Base-by-base conservation (phyloP, 2,329 filamentous ascomycete species). In the Diplodia mutila region DNA sequence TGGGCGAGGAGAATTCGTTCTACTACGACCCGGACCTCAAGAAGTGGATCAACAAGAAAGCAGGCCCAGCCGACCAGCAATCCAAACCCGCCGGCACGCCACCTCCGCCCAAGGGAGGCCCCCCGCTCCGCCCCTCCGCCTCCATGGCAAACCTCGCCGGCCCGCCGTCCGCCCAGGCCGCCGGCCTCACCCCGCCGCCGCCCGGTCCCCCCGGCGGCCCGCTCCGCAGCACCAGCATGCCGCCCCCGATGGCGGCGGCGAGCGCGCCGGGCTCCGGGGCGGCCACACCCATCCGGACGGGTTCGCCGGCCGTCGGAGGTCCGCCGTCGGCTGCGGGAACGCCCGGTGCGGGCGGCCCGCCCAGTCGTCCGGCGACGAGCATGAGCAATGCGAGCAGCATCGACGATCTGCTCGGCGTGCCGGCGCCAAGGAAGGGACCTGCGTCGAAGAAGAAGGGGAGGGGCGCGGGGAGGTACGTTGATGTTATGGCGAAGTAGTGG, bases 11-110 rank as follows among this genome's bases (percentile, higher is more conserved):
- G 75, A 97, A 89, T 78, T 93, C 89, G 54, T 97, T 99, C 79
- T 90, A 94, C 72, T 99, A 95, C 75, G 95, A 99, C 75, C 91
- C 93, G 2, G 92, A 97, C n/a, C 86, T 97, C 64, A 96, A 97
- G 83, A 93, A 95, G 77, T 99, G 96, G 96, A 85, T 99, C 77
- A 98, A 99, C 83, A 97, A 97, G 84, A 97, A 97, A 77, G 88
- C 88, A 12, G 90, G 90, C 14, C 82, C 82, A 16, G 86, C 87
- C 8, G 89, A 91, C 9, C 82, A 85, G n/a, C n/a, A n/a, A 29
- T 86, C 88, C 70, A 83, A 85, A 34, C 77, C 84, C 27, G 79
- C 82, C 29, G 81, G 82, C 55, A 89, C 93, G 0, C 91, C 94
- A 1, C 94, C 95, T 1, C 94, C 93, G 4, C 94, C 94, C 0